A percentile compares a stretch with the other conserved stretches of the same genome.
phyloP scores from a whole-genome alignment of 441 rosid genomes.

The Adansonia madagascariensis region DNA sequence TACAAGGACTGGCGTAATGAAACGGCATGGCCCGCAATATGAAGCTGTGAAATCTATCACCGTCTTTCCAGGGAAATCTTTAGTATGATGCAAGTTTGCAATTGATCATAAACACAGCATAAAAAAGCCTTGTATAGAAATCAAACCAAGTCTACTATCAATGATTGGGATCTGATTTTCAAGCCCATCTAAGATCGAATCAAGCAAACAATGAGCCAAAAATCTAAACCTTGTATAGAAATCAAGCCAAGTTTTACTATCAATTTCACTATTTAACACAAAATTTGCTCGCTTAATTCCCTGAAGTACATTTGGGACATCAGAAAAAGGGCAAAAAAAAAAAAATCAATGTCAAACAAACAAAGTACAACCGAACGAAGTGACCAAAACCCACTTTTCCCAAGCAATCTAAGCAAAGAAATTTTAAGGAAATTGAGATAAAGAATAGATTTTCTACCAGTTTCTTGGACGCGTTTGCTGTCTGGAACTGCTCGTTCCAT shows the following conservation, averaged over 20 bases:
- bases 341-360: not conserved
- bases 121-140: too few relatives aligned
- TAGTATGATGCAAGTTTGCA: not conserved
- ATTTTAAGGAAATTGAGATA: not conserved
- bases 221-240: too few relatives aligned
- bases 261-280: not conserved
- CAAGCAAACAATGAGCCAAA: not conserved
- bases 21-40: slow-evolving; percentile 41
- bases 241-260: not conserved
- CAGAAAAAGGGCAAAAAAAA: not conserved
- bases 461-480: slow-evolving; percentile 48
- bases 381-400: not conserved
- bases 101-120: not conserved
- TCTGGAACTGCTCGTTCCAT: slow-evolving; percentile 54
- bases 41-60: slow-evolving; percentile 84
- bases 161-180: not conserved
- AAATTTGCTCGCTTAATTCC: not conserved
- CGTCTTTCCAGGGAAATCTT: slow-evolving; percentile 38
- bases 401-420: not conserved
- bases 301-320: not conserved
- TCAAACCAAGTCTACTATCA: too few relatives aligned
- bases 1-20: slow-evolving; percentile 61
- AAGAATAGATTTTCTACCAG: slow-evolving; percentile 47
- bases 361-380: not conserved
- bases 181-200: not conserved